phyloP scores from a whole-genome alignment of 1,139 yeast species.

The Geotrichum klebahnii region DNA sequence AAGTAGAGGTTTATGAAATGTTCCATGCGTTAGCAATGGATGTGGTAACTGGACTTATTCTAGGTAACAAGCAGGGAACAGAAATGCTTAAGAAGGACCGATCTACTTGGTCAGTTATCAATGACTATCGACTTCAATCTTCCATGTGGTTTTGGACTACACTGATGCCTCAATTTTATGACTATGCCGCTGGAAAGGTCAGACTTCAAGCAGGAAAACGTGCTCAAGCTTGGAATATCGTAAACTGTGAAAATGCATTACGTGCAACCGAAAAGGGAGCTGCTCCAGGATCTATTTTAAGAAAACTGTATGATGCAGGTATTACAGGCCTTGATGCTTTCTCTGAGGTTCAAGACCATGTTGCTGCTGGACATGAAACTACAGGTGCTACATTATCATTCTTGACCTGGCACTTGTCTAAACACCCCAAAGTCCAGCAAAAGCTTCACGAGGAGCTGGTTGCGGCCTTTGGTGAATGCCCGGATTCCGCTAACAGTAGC shows the following conservation, averaged over 20 bases:
- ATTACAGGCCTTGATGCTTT: conserved; percentile 39
- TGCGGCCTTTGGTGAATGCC: conserved; percentile 25
- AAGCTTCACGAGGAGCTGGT: conserved; percentile 46
- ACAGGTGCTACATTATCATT: conserved; percentile 65
- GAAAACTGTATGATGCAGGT: conserved; percentile 34
- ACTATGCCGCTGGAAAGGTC: conserved; percentile 46
- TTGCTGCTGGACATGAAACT: conserved; percentile 73
- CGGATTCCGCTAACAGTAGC: conserved; percentile 16
- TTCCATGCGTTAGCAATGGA: conserved; percentile 74
- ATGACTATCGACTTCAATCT: conserved; percentile 51
- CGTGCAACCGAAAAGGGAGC: conserved; percentile 15
- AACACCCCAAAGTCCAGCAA: conserved; percentile 47
- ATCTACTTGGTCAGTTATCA: conserved; percentile 25
- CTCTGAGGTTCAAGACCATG: conserved; percentile 50
- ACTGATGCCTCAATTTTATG: conserved; percentile 53
- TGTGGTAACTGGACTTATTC: conserved; percentile 58
- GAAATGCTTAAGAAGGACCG: conserved; percentile 43
- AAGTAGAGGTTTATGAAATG: conserved; percentile 54
- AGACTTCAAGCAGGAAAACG: conserved; percentile 43
- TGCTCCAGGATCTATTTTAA: conserved; percentile 41
- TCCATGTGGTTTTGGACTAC: conserved; percentile 72
- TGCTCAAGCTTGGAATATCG: conserved; percentile 52
- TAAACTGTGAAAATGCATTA: conserved; percentile 39
- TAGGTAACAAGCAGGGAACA: conserved; percentile 48
- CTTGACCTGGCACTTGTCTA: conserved; percentile 56